Evolutionary conservation across 1,284 basidiomycete species (phyloP), one percentile per base, ranked within the genome.

Genomic region (Schizopora paradoxa): DNA sequence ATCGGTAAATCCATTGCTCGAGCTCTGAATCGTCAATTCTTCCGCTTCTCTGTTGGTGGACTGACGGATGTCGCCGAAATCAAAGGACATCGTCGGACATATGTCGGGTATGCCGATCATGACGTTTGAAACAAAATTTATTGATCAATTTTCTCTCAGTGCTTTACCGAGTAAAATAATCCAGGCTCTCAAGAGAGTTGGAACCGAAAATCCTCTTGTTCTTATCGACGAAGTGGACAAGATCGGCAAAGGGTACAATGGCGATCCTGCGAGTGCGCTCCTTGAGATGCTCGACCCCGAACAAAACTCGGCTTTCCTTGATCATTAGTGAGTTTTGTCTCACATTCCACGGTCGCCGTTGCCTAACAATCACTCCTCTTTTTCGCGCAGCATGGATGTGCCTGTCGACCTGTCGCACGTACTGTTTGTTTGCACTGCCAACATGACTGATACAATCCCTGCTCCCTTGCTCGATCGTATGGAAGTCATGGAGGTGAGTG

Each of bases 211-310:
- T 63, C 95, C 95, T 1, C 74, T 99, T 14, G 90, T 95, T 14
- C 70, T 99, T 41, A 98, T 99, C 54, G 95, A 99, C 59, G 95
- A 99, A 65, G 91, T 99, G 19, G 95, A 99, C 73, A 99, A 99
- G 76, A 92, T 99, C 51, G 92, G 92, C n/a, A 76, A 90, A 19
- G 91, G 93, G 0, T 85, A 91, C 61, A 96, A 97, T 58, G 95
- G 95, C 2, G 96, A 99, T 64, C 96, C 96, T 3, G 80, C 91
- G 0, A 93, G 90, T 53, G 95, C 95, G 0, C 65, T 99, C 43
- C 70, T 99, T 35, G 95, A 99, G 68, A 97, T 98, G 92, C 73
- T 99, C 41, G 95, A 99, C 64, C 95, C 95, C 0, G 95, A 99
- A 64, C 95, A 99, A 70, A 99, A 99, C 65, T 85, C 83, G 19